Conservation (phyloP, 2,329 filamentous ascomycete species). For the Davidsoniella neocaledoniae region DNA sequence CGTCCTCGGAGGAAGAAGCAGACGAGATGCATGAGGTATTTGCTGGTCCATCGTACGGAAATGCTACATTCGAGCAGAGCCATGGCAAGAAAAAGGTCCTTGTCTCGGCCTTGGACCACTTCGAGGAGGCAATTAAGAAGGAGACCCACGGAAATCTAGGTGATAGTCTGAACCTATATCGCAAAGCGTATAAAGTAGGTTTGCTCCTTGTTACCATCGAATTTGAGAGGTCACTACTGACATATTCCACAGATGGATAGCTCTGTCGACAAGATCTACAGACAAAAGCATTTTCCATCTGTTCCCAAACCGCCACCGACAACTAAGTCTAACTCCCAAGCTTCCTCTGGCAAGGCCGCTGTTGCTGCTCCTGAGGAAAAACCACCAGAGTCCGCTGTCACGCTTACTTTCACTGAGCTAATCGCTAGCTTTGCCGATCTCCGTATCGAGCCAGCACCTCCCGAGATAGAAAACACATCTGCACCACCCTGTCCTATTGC, state of each 20-base stretch:
- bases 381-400: slow-evolving; percentile 18
- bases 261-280: slow-evolving; percentile 70
- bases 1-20: slow-evolving; percentile 13
- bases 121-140: slow-evolving; percentile 78
- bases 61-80: slow-evolving; percentile 3
- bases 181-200: slow-evolving; percentile 70
- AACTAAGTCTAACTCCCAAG: background rate
- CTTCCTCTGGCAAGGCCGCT: slow-evolving; percentile 26
- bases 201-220: background rate
- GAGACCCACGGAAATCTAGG: slow-evolving; percentile 73
- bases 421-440: slow-evolving; percentile 59
- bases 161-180: slow-evolving; percentile 75
- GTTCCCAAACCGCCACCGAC: background rate
- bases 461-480: slow-evolving; percentile 53
- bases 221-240: slow-evolving; percentile 12
- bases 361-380: slow-evolving; percentile 7
- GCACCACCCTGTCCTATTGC: slow-evolving; percentile 68
- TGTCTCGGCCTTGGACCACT: slow-evolving; percentile 73
- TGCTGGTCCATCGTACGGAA: slow-evolving; percentile 8
- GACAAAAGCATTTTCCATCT: slow-evolving; percentile 74
- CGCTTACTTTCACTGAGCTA: slow-evolving; percentile 45
- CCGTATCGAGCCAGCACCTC: slow-evolving; percentile 48
- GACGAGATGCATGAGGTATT: background rate
- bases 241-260: slow-evolving; percentile 50
- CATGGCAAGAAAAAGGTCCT: slow-evolving; percentile 28